Evolutionary conservation across 1,284 basidiomycete genomes (phyloP).

Genomic region (Stygiomarasmius scandens): DNA sequence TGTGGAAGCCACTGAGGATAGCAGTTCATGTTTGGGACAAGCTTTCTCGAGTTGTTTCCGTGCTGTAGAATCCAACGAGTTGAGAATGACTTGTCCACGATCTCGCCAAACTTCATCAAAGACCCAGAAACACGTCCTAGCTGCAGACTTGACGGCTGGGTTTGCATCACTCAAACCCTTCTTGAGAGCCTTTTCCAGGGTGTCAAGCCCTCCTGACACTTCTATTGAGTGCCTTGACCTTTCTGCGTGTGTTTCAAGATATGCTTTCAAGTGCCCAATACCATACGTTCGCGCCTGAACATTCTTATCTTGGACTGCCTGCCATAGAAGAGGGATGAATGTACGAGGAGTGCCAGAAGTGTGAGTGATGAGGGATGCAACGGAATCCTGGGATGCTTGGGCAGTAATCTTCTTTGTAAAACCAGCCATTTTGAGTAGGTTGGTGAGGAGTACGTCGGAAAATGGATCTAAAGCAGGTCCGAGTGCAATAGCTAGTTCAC

Average conservation of each 20-base stretch:
- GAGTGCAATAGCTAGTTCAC: slow-evolving; percentile 74
- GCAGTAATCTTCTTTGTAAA: slow-evolving; percentile 96
- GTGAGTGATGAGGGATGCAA: slow-evolving; percentile 70
- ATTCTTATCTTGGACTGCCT: slow-evolving; percentile 83
- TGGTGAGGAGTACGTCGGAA: slow-evolving; percentile 74
- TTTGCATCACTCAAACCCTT: slow-evolving; percentile 81
- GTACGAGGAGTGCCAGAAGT: slow-evolving; percentile 75
- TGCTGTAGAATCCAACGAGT: slow-evolving; percentile 68
- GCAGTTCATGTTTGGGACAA: slow-evolving; percentile 60
- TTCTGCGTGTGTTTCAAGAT: slow-evolving; percentile 71
- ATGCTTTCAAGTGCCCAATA: slow-evolving; percentile 71
- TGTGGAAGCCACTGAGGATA: slow-evolving; percentile 44
- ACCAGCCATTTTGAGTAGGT: slow-evolving; percentile 85
- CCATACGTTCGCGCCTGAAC: slow-evolving; percentile 76
- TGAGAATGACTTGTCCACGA: slow-evolving; percentile 64
- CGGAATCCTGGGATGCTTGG: slow-evolving; percentile 80
- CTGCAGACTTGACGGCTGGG: slow-evolving; percentile 76
- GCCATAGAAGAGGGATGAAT: slow-evolving; percentile 74
- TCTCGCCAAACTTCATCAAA: slow-evolving; percentile 80
- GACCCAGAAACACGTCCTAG: slow-evolving; percentile 80
- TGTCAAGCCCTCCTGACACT: slow-evolving; percentile 63
- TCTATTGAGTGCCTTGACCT: slow-evolving; percentile 70
- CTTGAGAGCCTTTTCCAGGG: slow-evolving; percentile 72
- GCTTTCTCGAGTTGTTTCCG: slow-evolving; percentile 87
- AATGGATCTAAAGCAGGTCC: slow-evolving; percentile 76